Conservation (phyloP, 805 yeast genomes). For the Ogataea dorogensis region DNA sequence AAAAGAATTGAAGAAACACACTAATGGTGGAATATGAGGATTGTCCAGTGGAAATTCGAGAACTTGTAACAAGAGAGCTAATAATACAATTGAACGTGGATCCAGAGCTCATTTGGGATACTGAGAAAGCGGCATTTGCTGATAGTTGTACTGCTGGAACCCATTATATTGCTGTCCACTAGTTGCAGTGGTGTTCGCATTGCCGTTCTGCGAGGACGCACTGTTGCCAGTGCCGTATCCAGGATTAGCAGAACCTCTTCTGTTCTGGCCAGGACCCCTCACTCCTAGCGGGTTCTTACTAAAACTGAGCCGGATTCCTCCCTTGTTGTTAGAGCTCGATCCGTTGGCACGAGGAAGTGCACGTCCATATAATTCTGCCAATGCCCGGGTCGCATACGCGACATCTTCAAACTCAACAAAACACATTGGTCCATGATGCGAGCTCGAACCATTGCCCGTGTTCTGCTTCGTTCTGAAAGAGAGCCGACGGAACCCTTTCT, state of each 20-base stretch:
- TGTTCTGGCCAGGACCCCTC: constrained; percentile 54
- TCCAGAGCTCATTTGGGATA: constrained; percentile 20
- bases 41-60: constrained; percentile 8
- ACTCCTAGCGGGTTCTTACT: constrained; percentile 97
- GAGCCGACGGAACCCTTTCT: constrained; percentile 87
- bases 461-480: constrained; percentile 78
- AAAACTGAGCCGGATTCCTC: constrained; percentile 91
- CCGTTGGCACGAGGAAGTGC: constrained; percentile 80
- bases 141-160: constrained; percentile 21
- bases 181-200: constrained; percentile 8
- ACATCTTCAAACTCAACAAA: constrained; percentile 98
- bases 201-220: constrained; percentile 12
- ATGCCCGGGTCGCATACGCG: constrained; percentile 85
- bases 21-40: constrained; percentile 8
- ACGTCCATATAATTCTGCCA: constrained; percentile 91
- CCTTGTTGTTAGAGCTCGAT: constrained; percentile 47
- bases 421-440: constrained; percentile 95
- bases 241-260: constrained; percentile 27
- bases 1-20: constrained; percentile 9
- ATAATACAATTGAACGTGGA: constrained; percentile 9
- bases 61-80: constrained; percentile 13
- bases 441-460: constrained; percentile 30
- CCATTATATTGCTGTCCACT: constrained; percentile 17
- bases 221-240: constrained; percentile 15
- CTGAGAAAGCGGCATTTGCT: constrained; percentile 24